Evolutionary conservation across 495 filamentous ascomycete species (phyloP), one percentile per base, ranked within the genome.

Genomic region (Penicillium herquei): DNA sequence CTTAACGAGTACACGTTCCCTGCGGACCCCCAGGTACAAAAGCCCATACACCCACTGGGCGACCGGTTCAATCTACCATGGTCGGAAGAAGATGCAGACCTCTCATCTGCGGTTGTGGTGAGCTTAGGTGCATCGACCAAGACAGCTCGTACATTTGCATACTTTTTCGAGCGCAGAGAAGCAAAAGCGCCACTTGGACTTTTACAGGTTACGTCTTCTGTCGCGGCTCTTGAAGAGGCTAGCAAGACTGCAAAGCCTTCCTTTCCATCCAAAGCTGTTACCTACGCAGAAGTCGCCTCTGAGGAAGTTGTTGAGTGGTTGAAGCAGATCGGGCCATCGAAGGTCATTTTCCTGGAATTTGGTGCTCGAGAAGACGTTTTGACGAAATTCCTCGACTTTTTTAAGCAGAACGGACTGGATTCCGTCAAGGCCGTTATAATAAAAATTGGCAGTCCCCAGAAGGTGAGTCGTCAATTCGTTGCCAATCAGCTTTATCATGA

Each of bases 331-430:
- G 48, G 54, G 33, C 63, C 66, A 6, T 46, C 42, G 3, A 80
- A 78, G 56, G 59, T 85, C 51, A 69, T 82, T 5, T 54, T 85
- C 31, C 56, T 74, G 47, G 79, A 86, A 57, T 84, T 81, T 59
- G 83, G 81, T 12, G 73, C 73, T 0, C 66, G 82, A 12, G 74
- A 56, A 7, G 63, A 64, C 49, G 72, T 69, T 0, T 59, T 68
- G 1, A 53, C 65, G n/a, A 50, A 65, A 10, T 74, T 81, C 64
- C 65, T 66, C 1, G 47, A 60, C 0, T 48, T 66, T 3, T 49
- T 84, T 7, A 33, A 53, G 34, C 17, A 31, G 7, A 35, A 55
- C 30, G 17, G 30, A 6, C 32, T 61, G 5, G 14, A 68, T 7
- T 37, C 13, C 8, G 56, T 56, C 10, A 58, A 72, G 16, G 40